phyloP scores from a whole-genome alignment of 495 filamentous ascomycete genomes.

The Penicillium tannophilum region DNA sequence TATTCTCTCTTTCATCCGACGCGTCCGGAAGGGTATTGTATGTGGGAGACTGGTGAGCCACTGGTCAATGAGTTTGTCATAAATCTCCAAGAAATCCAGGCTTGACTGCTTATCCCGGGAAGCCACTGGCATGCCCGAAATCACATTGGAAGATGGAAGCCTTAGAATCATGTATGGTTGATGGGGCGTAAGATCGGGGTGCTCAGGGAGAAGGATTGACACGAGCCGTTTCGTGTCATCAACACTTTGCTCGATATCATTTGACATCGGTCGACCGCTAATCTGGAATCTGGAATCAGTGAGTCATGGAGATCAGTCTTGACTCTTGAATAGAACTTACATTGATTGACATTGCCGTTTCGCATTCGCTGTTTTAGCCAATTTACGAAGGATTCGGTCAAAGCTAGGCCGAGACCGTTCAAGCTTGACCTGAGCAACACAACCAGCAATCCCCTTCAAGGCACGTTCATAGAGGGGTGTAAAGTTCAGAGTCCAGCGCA shows the following conservation, averaged over 20 bases:
- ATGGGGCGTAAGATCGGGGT: slow-evolving; percentile 4
- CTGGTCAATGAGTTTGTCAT: slow-evolving; percentile 42
- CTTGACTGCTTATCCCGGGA: slow-evolving; percentile 6
- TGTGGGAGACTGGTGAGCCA: slow-evolving; percentile 42
- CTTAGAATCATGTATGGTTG: slow-evolving; percentile 26
- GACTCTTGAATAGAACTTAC: slow-evolving; percentile 8
- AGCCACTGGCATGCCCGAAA: slow-evolving; percentile 9
- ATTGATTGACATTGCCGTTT: slow-evolving; percentile 23
- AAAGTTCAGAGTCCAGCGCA: slow-evolving; percentile 35
- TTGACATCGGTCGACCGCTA: slow-evolving; percentile 23
- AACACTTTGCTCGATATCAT: slow-evolving; percentile 41
- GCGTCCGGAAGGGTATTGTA: slow-evolving; percentile 37
- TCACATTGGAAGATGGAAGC: slow-evolving; percentile 13
- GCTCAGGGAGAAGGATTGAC: slow-evolving; percentile 17
- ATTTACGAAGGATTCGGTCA: slow-evolving; percentile 16
- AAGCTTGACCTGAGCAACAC: slow-evolving; percentile 3
- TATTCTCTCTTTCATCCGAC: slow-evolving; percentile 44
- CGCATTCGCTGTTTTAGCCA: slow-evolving; percentile 8
- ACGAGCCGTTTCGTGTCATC: slow-evolving; percentile 29
- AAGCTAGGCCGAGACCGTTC: slow-evolving; percentile 17
- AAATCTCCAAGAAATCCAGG: slow-evolving; percentile 33
- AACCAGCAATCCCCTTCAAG: slow-evolving; percentile 14
- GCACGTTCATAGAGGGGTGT: slow-evolving; percentile 33
- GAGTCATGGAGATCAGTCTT: not conserved
- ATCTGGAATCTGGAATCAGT: slow-evolving; percentile 33